Evolutionary conservation across 2,329 filamentous ascomycete genomes (phyloP).

Genomic region (Davidsoniella virescens): DNA sequence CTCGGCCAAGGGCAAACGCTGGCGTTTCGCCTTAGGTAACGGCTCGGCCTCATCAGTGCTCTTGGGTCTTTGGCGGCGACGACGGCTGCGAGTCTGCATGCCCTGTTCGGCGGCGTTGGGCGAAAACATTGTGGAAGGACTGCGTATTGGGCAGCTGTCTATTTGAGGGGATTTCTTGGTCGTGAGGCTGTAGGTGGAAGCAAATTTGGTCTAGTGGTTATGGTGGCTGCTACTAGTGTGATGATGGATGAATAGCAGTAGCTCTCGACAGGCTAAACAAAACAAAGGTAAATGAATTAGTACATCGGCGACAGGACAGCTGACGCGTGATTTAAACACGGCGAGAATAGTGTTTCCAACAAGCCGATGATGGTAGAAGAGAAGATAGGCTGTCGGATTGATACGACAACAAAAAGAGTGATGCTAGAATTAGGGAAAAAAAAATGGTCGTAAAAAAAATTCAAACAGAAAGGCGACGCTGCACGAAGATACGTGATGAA

Average conservation of each 20-base stretch:
- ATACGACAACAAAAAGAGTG: neutral
- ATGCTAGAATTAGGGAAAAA: constrained; percentile 1
- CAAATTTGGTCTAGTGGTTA: neutral
- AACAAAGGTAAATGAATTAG: constrained; percentile 7
- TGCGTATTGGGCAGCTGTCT: neutral
- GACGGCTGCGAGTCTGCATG: constrained; percentile 30
- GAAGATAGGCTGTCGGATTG: neutral
- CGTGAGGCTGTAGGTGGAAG: neutral
- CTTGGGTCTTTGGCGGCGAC: constrained; percentile 43
- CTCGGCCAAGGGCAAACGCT: constrained; percentile 40
- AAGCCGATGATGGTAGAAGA: neutral
- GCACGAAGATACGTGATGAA: constrained; percentile 11
- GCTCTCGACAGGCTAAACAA: constrained; percentile 1
- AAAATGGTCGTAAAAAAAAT: constrained; percentile 3
- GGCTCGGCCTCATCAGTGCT: constrained; percentile 37
- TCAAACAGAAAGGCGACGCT: constrained; percentile 7
- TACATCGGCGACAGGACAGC: neutral
- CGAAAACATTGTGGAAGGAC: constrained; percentile 36
- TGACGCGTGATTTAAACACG: neutral
- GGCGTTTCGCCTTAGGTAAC: constrained; percentile 48
- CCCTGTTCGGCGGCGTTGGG: constrained; percentile 31
- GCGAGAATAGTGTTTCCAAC: neutral
- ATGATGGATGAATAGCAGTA: neutral
- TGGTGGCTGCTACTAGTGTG: neutral
- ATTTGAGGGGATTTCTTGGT: neutral